phyloP scores from a whole-genome alignment of 352 stramenopile genomes.

The Thalassiosira livingstoniorum region DNA sequence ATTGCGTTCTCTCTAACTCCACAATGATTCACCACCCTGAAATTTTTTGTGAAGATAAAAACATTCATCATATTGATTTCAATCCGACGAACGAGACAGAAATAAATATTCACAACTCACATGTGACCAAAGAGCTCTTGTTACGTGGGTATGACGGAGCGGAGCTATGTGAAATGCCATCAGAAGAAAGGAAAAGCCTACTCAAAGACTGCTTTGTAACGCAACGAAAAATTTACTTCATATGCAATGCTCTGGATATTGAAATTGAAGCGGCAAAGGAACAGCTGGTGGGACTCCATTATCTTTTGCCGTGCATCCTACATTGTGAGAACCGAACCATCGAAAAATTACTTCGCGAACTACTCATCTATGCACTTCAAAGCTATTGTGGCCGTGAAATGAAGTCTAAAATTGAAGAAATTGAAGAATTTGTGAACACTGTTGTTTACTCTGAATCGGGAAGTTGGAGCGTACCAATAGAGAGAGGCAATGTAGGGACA shows the following conservation, averaged over 20 bases:
- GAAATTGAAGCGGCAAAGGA: not conserved
- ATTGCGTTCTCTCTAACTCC: not conserved
- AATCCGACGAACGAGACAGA: not conserved
- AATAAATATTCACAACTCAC: not conserved
- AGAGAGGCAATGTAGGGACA: too few species aligned
- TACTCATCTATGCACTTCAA: too few species aligned
- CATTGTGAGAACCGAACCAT: too few species aligned
- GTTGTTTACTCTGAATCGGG: too few species aligned
- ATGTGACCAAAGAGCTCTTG: too few species aligned
- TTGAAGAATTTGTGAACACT: too few species aligned
- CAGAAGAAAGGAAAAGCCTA: not conserved
- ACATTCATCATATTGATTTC: not conserved
- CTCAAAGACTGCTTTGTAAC: not conserved
- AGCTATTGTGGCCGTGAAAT: too few species aligned
- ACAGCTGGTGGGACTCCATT: not conserved
- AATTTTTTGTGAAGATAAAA: too few species aligned
- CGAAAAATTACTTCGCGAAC: too few species aligned
- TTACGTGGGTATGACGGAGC: not conserved
- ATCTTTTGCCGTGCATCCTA: too few species aligned
- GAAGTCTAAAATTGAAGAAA: too few species aligned
- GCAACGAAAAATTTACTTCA: not conserved
- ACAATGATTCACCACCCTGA: not conserved
- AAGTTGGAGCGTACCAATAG: too few species aligned
- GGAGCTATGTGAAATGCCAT: not conserved
- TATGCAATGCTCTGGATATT: not conserved